Conservation (phyloP, 345 rosid species). For the Salix arbutifolia region DNA sequence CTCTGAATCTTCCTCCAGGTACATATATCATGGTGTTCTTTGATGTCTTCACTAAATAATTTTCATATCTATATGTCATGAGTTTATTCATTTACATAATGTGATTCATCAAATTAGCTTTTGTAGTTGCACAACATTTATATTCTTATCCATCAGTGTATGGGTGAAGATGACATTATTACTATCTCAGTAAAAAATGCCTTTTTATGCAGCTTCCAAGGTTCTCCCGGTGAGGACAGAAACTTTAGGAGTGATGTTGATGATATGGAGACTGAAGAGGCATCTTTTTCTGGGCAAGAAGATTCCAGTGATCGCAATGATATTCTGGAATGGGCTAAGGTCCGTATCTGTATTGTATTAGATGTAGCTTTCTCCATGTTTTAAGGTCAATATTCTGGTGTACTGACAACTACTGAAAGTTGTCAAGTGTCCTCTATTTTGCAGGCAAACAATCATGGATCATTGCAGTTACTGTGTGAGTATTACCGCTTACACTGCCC, state of each 20-base stretch:
- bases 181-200: not conserved
- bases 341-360: conserved; percentile 25
- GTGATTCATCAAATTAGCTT: not conserved
- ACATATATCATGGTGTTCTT: conserved; percentile 9
- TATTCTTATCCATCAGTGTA: not conserved
- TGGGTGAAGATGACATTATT: not conserved
- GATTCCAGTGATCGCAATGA: conserved; percentile 57
- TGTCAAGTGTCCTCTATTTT: conserved; percentile 14
- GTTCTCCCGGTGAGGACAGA: conserved; percentile 67
- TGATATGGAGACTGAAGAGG: conserved; percentile 76
- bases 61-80: not conserved
- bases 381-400: not conserved
- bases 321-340: conserved; percentile 96
- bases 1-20: conserved; percentile 82
- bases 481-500: conserved; percentile 63
- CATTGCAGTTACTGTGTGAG: conserved; percentile 74
- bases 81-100: not conserved
- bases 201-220: conserved; percentile 56
- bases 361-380: not conserved
- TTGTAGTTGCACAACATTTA: not conserved
- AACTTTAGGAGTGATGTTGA: conserved; percentile 56
- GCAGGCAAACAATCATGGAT: conserved; percentile 74
- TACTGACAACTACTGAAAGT: not conserved
- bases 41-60: not conserved
- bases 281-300: conserved; percentile 85